Evolutionary conservation across 1,284 basidiomycete genomes (phyloP).

Genomic region (Vanrija sp.): DNA sequence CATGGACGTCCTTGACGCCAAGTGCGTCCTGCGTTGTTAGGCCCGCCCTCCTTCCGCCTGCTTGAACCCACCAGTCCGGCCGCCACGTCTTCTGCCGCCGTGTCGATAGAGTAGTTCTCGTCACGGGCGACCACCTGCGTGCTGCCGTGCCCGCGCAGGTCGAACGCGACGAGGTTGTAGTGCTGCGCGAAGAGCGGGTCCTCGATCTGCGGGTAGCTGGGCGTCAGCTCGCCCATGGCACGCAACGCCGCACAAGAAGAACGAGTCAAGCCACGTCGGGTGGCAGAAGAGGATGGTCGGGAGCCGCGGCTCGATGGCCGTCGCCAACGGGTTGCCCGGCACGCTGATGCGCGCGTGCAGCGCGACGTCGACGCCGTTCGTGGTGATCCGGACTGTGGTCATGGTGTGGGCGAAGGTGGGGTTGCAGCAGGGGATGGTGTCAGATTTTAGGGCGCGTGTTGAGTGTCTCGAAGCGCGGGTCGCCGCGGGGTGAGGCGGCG

Average conservation of each 20-base stretch:
- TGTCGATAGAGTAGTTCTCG: conserved; percentile 8
- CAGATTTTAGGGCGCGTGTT: no score
- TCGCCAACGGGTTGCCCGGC: background rate
- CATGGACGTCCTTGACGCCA: conserved; percentile 17
- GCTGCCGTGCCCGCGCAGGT: conserved; percentile 25
- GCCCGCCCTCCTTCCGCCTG: background rate
- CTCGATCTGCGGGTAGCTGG: conserved; percentile 33
- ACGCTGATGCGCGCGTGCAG: conserved; percentile 8
- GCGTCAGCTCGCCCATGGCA: conserved; percentile 3
- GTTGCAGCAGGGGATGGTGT: no score
- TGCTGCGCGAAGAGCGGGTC: conserved; percentile 24
- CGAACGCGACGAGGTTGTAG: conserved; percentile 28
- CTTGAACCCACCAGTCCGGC: conserved; percentile 12
- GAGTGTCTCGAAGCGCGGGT: background rate
- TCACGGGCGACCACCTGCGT: conserved; percentile 6
- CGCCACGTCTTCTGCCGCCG: conserved; percentile 12
- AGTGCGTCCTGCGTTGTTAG: conserved; percentile 1
- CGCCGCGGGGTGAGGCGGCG: background rate
- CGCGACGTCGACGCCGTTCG: background rate
- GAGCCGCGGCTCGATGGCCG: background rate
- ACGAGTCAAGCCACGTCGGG: conserved; percentile 14
- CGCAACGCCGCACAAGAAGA: conserved; percentile 11
- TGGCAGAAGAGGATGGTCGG: conserved; percentile 16
- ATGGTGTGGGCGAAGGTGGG: background rate
- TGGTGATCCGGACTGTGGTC: background rate